These are phyloP conservation scores for Fusarium sp. DNA, from an alignment of 2,329 filamentous ascomycete genomes.

Conservation along the genomic window DNA sequence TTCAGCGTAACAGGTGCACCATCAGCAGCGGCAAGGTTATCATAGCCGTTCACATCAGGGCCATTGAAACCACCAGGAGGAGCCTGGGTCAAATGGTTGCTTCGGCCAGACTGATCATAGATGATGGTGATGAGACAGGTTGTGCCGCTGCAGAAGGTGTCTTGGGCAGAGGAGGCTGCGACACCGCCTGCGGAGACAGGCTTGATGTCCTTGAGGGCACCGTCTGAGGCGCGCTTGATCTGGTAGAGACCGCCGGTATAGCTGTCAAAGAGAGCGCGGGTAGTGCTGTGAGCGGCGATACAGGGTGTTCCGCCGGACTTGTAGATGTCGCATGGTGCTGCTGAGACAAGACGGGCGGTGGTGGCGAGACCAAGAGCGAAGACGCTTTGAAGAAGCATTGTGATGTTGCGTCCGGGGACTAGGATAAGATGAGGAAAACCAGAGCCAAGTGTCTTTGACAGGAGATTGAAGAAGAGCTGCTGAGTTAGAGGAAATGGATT, in stretches of 20 bases:
- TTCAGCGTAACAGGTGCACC: conserved; percentile 22
- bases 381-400: conserved; percentile 12
- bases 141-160: conserved; percentile 67
- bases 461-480: neutral
- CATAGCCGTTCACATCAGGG: conserved; percentile 12
- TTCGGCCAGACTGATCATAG: conserved; percentile 71
- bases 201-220: neutral
- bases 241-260: conserved; percentile 14
- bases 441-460: neutral
- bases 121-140: conserved; percentile 72
- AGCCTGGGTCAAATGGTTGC: conserved; percentile 71
- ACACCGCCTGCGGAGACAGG: conserved; percentile 63
- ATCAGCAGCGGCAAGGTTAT: conserved; percentile 19
- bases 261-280: neutral
- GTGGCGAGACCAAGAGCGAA: neutral
- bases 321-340: conserved; percentile 26
- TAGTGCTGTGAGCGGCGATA: conserved; percentile 24
- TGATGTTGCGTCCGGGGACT: neutral
- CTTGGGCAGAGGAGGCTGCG: conserved; percentile 68
- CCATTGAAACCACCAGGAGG: conserved; percentile 59
- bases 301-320: conserved; percentile 11
- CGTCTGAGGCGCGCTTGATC: conserved; percentile 25
- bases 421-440: accelerated
- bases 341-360: conserved; percentile 1
- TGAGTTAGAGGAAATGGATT: neutral